A percentile compares a stretch with the other conserved stretches of the same genome.
These are phyloP conservation scores for Coniochaeta pulveracea DNA, from an alignment of 2,329 filamentous ascomycete species.

Conservation along the genomic window DNA sequence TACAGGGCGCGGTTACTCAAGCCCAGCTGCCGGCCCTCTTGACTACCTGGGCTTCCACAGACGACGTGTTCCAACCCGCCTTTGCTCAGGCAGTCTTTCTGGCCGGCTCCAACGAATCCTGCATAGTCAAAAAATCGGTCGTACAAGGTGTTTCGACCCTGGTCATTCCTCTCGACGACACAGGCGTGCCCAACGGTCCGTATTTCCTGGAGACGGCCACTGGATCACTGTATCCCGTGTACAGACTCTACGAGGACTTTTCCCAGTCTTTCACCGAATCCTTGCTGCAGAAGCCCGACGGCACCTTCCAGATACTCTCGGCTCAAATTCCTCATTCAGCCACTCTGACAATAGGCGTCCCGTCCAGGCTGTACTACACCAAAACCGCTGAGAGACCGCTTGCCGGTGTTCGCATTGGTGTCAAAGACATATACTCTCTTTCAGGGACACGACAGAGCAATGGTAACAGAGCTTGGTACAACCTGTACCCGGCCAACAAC, in stretches of 20 bases:
- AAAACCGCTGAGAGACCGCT: constrained; percentile 42
- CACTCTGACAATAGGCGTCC: constrained; percentile 32
- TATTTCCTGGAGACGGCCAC: constrained; percentile 23
- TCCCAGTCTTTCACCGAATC: constrained; percentile 19
- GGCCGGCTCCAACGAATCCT: constrained; percentile 7
- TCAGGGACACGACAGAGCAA: constrained; percentile 39
- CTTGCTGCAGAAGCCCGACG: constrained; percentile 18
- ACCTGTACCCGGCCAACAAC: constrained; percentile 37
- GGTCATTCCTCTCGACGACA: constrained; percentile 10
- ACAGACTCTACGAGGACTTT: constrained; percentile 23
- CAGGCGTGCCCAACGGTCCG: constrained; percentile 19
- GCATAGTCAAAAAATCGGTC: constrained; percentile 8
- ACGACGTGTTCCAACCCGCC: constrained; percentile 17
- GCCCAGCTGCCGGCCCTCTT: constrained; percentile 15
- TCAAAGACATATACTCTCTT: constrained; percentile 48
- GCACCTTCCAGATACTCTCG: constrained; percentile 20
- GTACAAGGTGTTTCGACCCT: constrained; percentile 7
- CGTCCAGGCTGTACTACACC: constrained; percentile 48
- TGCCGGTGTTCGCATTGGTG: constrained; percentile 45
- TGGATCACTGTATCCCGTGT: constrained; percentile 21
- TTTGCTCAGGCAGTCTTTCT: constrained; percentile 15
- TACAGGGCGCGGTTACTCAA: constrained; percentile 13
- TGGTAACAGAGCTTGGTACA: constrained; percentile 47
- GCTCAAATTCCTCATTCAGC: constrained; percentile 18
- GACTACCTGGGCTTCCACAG: constrained; percentile 17